Percentiles rank a stretch among this genome's conserved stretches.
Conservation (phyloP, 192 early-diverging fungal genomes). For the Coemansia umbellata region DNA sequence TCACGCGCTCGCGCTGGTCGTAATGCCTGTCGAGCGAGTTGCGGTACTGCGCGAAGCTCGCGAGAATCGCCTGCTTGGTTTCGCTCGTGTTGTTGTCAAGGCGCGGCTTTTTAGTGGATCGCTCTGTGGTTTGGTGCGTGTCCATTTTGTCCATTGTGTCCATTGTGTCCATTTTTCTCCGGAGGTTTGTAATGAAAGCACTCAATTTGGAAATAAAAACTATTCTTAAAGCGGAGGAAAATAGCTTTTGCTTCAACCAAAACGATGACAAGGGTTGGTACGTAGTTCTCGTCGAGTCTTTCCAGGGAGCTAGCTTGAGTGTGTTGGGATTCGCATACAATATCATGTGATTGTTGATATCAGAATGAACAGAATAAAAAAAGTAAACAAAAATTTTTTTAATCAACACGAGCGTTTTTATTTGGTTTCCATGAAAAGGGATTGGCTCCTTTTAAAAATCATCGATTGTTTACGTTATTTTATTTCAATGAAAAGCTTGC, state of each 20-base stretch:
- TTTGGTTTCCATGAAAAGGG: neutral
- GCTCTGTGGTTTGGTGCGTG: neutral
- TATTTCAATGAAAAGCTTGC: neutral
- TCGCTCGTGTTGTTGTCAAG: neutral
- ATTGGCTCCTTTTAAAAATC: no score
- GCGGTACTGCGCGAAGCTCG: slow-evolving; percentile 20
- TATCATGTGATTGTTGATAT: no score
- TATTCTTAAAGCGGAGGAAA: no score
- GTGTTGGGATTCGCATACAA: no score
- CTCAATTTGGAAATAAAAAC: neutral
- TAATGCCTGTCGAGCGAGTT: slow-evolving; percentile 45
- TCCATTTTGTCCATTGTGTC: no score
- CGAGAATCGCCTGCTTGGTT: slow-evolving; percentile 14
- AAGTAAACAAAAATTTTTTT: slow-evolving; percentile 10
- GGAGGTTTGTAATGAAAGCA: no score
- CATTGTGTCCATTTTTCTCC: no score
- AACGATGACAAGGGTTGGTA: no score
- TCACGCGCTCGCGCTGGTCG: slow-evolving; percentile 52
- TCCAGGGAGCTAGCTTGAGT: no score
- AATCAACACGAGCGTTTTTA: neutral
- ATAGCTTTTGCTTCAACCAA: no score
- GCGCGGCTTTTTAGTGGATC: slow-evolving; percentile 3
- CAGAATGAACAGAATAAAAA: no score
- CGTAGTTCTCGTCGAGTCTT: no score
- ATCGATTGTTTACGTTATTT: slow-evolving; percentile 20